Percentiles rank a stretch among this genome's conserved stretches.
Evolutionary conservation across 148 eudicot genomes (phyloP).

Genomic region (Silene conica): DNA sequence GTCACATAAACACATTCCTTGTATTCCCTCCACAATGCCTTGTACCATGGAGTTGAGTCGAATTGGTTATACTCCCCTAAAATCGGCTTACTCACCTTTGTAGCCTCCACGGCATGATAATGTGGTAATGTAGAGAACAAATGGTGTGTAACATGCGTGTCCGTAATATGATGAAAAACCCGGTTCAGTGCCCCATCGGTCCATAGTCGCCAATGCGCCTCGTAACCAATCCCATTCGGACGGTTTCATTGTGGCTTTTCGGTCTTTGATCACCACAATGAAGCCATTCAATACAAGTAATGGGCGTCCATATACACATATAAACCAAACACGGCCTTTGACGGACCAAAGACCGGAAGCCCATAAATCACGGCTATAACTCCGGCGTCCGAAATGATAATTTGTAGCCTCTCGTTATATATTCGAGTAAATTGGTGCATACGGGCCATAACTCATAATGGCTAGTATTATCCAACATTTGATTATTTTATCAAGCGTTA

Average conservation of each 20-base stretch:
- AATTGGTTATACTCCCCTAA: conserved; percentile 64
- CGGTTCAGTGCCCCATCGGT: conserved; percentile 63
- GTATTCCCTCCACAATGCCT: conserved; percentile 77
- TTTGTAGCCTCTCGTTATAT: conserved; percentile 65
- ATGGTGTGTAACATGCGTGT: conserved; percentile 86
- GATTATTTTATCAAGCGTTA: no score
- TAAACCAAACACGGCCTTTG: conserved; percentile 63
- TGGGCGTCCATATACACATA: conserved; percentile 66
- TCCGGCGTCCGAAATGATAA: conserved; percentile 62
- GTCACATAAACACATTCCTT: conserved; percentile 81
- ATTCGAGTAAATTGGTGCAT: conserved; percentile 67
- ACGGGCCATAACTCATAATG: conserved; percentile 80
- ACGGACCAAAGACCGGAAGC: conserved; percentile 40
- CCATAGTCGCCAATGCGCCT: conserved; percentile 76
- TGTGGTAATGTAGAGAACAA: conserved; percentile 82
- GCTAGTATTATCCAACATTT: conserved; percentile 26
- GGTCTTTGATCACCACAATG: conserved; percentile 70
- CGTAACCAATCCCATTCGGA: conserved; percentile 91
- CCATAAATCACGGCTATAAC: conserved; percentile 40
- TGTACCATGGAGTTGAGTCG: conserved; percentile 57
- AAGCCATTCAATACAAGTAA: conserved; percentile 71
- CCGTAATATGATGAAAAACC: conserved; percentile 80
- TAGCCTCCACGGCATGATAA: conserved; percentile 91
- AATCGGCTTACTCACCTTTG: conserved; percentile 71
- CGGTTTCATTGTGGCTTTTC: no score